Evolutionary conservation across 495 filamentous ascomycete genomes (phyloP).

Genomic region (Diplogelasinospora grovesii): DNA sequence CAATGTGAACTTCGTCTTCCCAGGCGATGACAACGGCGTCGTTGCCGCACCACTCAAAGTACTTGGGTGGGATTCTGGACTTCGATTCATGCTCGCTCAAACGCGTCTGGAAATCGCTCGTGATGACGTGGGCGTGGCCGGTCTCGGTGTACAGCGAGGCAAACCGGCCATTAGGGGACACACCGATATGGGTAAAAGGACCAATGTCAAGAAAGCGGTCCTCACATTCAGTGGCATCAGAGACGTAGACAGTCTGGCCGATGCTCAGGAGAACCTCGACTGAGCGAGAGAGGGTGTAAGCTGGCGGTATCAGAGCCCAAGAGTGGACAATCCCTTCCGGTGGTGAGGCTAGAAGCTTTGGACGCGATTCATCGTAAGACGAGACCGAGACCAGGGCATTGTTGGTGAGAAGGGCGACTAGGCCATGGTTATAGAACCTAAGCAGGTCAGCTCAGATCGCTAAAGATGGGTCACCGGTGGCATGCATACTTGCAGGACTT

Average conservation of each 20-base stretch:
- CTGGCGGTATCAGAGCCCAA: slow-evolving; percentile 85
- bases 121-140: slow-evolving; percentile 88
- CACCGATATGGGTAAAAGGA: slow-evolving; percentile 81
- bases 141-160: slow-evolving; percentile 79
- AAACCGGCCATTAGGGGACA: slow-evolving; percentile 86
- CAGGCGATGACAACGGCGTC: slow-evolving; percentile 90
- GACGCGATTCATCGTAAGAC: slow-evolving; percentile 83
- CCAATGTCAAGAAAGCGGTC: slow-evolving; percentile 86
- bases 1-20: slow-evolving; percentile 97
- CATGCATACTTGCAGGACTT: slow-evolving; percentile 54
- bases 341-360: slow-evolving; percentile 70
- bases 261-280: slow-evolving; percentile 91
- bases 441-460: not conserved
- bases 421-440: slow-evolving; percentile 78
- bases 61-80: slow-evolving; percentile 76
- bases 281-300: slow-evolving; percentile 84
- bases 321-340: slow-evolving; percentile 75
- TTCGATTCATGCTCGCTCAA: slow-evolving; percentile 87
- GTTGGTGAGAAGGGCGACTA: slow-evolving; percentile 88
- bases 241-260: slow-evolving; percentile 72
- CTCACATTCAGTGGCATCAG: slow-evolving; percentile 83
- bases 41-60: slow-evolving; percentile 93
- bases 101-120: slow-evolving; percentile 85
- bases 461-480: not conserved
- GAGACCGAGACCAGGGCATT: slow-evolving; percentile 83